Conservation (phyloP, 1,284 basidiomycete genomes). For the Puccinia horiana region DNA sequence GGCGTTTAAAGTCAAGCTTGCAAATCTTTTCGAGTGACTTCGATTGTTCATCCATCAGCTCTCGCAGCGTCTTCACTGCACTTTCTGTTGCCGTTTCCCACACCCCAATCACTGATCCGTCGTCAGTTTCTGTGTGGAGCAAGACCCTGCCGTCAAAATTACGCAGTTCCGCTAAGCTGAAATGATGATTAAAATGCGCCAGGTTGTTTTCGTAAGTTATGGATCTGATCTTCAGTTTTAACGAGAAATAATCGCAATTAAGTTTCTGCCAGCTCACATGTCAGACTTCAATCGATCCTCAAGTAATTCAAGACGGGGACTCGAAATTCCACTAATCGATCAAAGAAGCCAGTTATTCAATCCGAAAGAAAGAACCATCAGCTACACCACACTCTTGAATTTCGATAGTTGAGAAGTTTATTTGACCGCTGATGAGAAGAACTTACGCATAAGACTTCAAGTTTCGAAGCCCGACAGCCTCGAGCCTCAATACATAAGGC, state of each 20-base stretch:
- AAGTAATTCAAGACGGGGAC: constrained; percentile 78
- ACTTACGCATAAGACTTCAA: constrained; percentile 56
- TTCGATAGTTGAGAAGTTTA: neutral
- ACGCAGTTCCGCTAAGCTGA: constrained; percentile 70
- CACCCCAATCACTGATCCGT: constrained; percentile 85
- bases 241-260: neutral
- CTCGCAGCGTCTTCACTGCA: constrained; percentile 76
- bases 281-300: constrained; percentile 91
- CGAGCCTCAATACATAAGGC: constrained; percentile 61
- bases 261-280: constrained; percentile 61
- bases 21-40: constrained; percentile 46
- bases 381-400: neutral
- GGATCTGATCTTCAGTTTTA: neutral
- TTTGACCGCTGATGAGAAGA: neutral
- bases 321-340: constrained; percentile 88
- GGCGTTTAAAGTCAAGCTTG: constrained; percentile 57
- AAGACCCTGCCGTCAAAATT: constrained; percentile 83
- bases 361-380: constrained; percentile 56
- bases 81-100: constrained; percentile 87
- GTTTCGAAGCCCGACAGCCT: constrained; percentile 58
- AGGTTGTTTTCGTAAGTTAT: neutral
- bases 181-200: neutral
- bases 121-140: constrained; percentile 83
- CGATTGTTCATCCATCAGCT: constrained; percentile 78
- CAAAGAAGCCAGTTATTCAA: constrained; percentile 62